Base-by-base conservation (phyloP, 164 flowering plant genomes). In the Santalum album region DNA sequence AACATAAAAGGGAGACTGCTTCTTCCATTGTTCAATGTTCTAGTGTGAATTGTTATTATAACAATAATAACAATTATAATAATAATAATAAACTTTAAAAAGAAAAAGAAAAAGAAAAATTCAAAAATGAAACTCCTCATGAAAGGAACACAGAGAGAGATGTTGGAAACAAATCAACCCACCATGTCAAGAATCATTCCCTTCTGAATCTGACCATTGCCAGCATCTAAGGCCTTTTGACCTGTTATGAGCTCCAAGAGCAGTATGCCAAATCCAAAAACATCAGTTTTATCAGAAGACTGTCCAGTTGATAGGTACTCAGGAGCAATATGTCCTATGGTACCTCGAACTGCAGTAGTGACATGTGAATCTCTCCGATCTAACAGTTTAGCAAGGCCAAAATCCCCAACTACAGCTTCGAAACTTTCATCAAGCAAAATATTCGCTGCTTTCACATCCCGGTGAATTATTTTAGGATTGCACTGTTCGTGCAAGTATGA, bases 261-360 rank as follows among this genome's bases (percentile, higher is more conserved):
- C 14, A 94, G 76, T 35, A 94, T 77, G 10, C 99, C 99, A 59
- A 80, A 94, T 57, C 97, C 99, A 73, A 85, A 94, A 16, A 94
- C 96, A 73, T 92, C 99, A 14, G 96, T 89, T 66, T 94, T 94
- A 61, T 90, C 99, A 7, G 99, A 94, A 22, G 99, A 94, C 61
- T 90, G 97, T 16, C 99, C 99, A 5, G 99, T 94, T 10, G 95
- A 90, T 12, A 94, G 90, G 75, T 90, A 94, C 65, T 94, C 99
- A 0, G 99, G 99, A 6, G 99, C 95, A 56, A 94, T 94, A 66
- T 94, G 99, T 23, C 99, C 99, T 3, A 87, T 68, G 21, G 97
- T 94, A 15, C 97, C 99, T 21, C 99, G 78, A 18, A 94, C 99
- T 21, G 97, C 99, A 56, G 99, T 92, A 16, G 99, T 89, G 54